These are phyloP conservation scores for Trichoderma endophyticum DNA, from an alignment of 2,329 filamentous ascomycete genomes.

Conservation along the genomic window DNA sequence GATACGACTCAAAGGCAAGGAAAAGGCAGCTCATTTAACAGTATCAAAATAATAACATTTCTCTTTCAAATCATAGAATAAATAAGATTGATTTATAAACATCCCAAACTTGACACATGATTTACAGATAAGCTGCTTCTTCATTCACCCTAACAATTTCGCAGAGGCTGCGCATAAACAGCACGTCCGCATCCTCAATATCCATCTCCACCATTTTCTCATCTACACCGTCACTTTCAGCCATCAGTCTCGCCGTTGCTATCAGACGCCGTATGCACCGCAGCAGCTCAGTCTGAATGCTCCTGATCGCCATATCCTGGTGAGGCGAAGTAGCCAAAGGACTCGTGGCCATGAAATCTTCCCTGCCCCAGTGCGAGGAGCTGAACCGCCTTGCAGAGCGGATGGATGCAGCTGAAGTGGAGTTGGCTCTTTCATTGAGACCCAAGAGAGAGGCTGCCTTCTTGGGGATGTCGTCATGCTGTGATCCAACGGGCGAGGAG, in stretches of 20 bases:
- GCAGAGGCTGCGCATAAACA: slow-evolving; percentile 41
- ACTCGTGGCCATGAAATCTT: slow-evolving; percentile 25
- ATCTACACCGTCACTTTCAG: slow-evolving; percentile 29
- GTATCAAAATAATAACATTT: neutral
- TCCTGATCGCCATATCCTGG: slow-evolving; percentile 38
- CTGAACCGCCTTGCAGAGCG: slow-evolving; percentile 28
- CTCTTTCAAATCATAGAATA: neutral
- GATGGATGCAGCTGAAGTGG: slow-evolving; percentile 23
- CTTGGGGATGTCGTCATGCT: slow-evolving; percentile 41
- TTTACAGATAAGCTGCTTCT: slow-evolving; percentile 24
- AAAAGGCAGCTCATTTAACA: neutral
- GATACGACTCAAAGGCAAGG: neutral
- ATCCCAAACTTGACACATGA: neutral
- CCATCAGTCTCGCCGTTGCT: slow-evolving; percentile 43
- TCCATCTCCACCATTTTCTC: slow-evolving; percentile 32
- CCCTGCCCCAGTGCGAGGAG: slow-evolving; percentile 29
- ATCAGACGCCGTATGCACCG: slow-evolving; percentile 51
- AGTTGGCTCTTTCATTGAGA: slow-evolving; percentile 32
- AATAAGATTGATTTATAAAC: neutral
- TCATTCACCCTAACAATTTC: slow-evolving; percentile 42
- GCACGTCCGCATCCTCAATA: slow-evolving; percentile 33
- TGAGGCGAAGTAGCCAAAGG: slow-evolving; percentile 22
- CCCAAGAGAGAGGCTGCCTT: slow-evolving; percentile 54
- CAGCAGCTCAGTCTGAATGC: slow-evolving; percentile 48
- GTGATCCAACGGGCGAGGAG: slow-evolving; percentile 24